These are phyloP conservation scores for Aspergillus sp. DNA, from an alignment of 2,329 filamentous ascomycete species.

Conservation along the genomic window DNA sequence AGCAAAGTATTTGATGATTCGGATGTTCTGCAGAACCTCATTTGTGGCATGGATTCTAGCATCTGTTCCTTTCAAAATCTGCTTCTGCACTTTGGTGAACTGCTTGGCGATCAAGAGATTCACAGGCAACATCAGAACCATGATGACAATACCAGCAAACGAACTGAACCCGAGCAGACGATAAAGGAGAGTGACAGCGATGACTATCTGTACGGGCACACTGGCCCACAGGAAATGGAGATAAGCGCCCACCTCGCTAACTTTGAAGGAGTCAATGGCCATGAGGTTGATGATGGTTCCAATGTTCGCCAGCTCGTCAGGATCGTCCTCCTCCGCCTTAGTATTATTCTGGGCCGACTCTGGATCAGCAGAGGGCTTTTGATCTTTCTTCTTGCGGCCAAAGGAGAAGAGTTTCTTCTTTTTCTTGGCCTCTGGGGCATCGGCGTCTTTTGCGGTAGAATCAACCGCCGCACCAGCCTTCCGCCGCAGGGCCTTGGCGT, in stretches of 20 bases:
- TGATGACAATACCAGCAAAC: constrained; percentile 87
- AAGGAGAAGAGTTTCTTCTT: constrained; percentile 53
- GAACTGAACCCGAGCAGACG: constrained; percentile 88
- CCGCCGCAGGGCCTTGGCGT: constrained; percentile 88
- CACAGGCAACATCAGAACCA: constrained; percentile 82
- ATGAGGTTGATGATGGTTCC: constrained; percentile 99
- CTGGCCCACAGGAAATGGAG: constrained; percentile 93
- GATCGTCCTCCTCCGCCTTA: constrained; percentile 26
- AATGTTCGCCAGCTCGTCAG: constrained; percentile 77
- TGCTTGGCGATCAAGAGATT: constrained; percentile 85
- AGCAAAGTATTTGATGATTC: constrained; percentile 99
- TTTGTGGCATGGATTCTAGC: constrained; percentile 96
- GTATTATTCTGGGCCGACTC: constrained; percentile 20
- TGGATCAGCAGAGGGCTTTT: constrained; percentile 22
- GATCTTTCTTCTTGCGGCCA: constrained; percentile 54
- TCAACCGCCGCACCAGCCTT: constrained; percentile 80
- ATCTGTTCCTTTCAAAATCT: constrained; percentile 89
- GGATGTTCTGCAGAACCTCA: constrained; percentile 93
- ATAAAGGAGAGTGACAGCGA: constrained; percentile 81
- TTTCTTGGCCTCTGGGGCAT: constrained; percentile 35
- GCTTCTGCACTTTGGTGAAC: constrained; percentile 83
- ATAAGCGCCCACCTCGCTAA: constrained; percentile 90
- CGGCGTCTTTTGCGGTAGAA: constrained; percentile 63
- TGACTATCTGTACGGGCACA: constrained; percentile 80
- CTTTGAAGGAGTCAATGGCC: constrained; percentile 99